Evolutionary conservation across 352 stramenopile genomes (phyloP).

Genomic region (Paralagenidium karlingii): DNA sequence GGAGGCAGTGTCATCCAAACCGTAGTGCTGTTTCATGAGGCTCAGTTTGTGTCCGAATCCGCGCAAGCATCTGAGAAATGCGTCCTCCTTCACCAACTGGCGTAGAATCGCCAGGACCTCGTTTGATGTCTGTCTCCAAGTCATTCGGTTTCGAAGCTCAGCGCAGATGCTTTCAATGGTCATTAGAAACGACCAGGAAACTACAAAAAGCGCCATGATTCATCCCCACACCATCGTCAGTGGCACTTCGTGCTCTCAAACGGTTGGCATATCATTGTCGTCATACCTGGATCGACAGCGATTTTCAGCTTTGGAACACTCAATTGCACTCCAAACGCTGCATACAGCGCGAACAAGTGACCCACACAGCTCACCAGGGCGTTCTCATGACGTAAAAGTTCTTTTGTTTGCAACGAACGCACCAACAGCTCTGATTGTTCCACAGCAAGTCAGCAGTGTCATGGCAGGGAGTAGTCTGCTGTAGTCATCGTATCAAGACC

Average conservation of each 20-base stretch:
- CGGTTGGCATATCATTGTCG: too few relatives aligned
- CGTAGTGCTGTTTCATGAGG: too few relatives aligned
- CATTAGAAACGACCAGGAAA: slow-evolving; percentile 23
- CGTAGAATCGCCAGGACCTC: slow-evolving; percentile 38
- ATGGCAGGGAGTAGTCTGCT: neutral
- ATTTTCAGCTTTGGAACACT: slow-evolving; percentile 49
- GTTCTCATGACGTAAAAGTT: slow-evolving; percentile 7
- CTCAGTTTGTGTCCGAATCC: slow-evolving; percentile 17
- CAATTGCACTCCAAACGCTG: slow-evolving; percentile 44
- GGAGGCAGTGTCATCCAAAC: neutral
- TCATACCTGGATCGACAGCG: slow-evolving; percentile 21
- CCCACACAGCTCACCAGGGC: slow-evolving; percentile 18
- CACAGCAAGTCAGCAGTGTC: too few relatives aligned
- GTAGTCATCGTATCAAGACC: neutral
- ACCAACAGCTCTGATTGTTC: too few relatives aligned
- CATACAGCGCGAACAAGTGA: slow-evolving; percentile 46
- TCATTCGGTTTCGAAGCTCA: slow-evolving; percentile 6
- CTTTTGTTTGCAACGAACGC: too few relatives aligned
- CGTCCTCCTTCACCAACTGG: slow-evolving; percentile 29
- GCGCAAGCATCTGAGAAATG: slow-evolving; percentile 50
- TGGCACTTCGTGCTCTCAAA: too few relatives aligned
- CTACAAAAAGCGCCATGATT: neutral
- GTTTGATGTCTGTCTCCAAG: slow-evolving; percentile 12
- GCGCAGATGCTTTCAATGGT: slow-evolving; percentile 18
- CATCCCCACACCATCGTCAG: neutral